Evolutionary conservation across 208 protist genomes (phyloP), one percentile per base, ranked within the genome.

Genomic region (Acanthamoeba healyi): DNA sequence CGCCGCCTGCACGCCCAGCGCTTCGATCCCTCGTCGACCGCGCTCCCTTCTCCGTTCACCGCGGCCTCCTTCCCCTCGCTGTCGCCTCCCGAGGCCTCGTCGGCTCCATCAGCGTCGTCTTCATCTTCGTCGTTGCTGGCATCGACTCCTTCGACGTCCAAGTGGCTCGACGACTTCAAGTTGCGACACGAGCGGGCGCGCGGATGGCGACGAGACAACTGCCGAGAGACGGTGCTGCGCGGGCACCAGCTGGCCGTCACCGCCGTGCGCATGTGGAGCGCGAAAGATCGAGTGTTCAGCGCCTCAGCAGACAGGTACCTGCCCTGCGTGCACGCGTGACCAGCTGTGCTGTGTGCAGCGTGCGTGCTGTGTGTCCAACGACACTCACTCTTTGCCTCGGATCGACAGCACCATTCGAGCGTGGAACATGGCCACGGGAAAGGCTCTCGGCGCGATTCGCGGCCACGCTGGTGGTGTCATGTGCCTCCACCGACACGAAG

Each of bases 161-260:
- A 79, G 38, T 79, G 67, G 67, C 36, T 15, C 26, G 74, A 84
- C 0, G 74, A 84, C 74, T 84, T 84, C 44, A 84, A 84, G 74
- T 15, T 58, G 7, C 74, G 74, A 22, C 46, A 61, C 77, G 77
- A 61, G 77, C 38, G 38, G 0, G 77, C 77, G 1, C 77, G 77
- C 26, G 77, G 77, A 22, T 86, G 77, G 77, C 77, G 77, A 4
- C 38, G 77, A 19, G 36, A 22, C 44, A 86, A 86, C 46, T 86
- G 58, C 29, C 40, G 77, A 0, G 42, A 86, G 46, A 24, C 15
- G 32, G 77, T 86, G 24, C 9, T 86, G 22, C 77, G 77, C 9
- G 77, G 77, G 12, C 77, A 86, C 44, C 77, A 86, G 77, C 4
- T 24, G 9, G 77, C 77, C n/a, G 77, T 86, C 44, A 86, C 77